Evolutionary conservation across 208 protist genomes (phyloP).

Genomic region (Endotrypanum monterogeii): DNA sequence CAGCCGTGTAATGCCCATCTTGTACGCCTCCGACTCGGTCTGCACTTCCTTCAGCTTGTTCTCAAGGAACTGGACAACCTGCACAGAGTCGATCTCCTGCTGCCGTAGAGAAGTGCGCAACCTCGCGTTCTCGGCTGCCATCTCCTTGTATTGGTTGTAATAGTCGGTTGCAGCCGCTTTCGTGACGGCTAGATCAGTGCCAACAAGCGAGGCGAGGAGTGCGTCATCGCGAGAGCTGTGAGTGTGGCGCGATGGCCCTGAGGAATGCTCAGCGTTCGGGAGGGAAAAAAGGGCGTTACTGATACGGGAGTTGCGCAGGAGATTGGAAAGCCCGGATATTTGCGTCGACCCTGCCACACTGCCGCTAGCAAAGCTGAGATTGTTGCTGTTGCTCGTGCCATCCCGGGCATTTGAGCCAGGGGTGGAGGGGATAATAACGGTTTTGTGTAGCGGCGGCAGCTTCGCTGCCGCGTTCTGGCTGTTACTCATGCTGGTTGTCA

Average conservation of each 20-base stretch:
- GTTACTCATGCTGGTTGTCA: background rate
- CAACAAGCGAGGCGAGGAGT: slow-evolving; percentile 58
- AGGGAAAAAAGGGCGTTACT: background rate
- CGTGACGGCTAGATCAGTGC: slow-evolving; percentile 51
- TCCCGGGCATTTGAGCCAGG: background rate
- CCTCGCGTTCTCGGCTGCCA: slow-evolving; percentile 47
- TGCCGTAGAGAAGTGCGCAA: slow-evolving; percentile 51
- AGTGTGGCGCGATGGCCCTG: background rate
- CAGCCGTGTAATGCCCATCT: slow-evolving; percentile 40
- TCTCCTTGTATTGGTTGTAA: slow-evolving; percentile 36
- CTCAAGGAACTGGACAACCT: slow-evolving; percentile 57
- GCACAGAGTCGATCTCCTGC: slow-evolving; percentile 58
- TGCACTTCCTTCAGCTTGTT: slow-evolving; percentile 45
- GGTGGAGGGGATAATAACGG: background rate
- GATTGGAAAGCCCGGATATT: background rate
- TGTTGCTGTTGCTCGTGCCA: background rate
- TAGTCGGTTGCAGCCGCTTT: slow-evolving; percentile 54
- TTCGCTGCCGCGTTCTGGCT: background rate
- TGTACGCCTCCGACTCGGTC: slow-evolving; percentile 33
- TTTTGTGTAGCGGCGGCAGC: slow-evolving; percentile 17
- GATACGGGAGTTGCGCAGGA: background rate
- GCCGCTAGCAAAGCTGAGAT: background rate
- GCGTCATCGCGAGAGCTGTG: slow-evolving; percentile 27
- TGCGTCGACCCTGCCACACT: background rate
- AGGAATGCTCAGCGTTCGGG: background rate